Evolutionary conservation across 306 rosid species (phyloP), one percentile per base, ranked within the genome.

Genomic region (Casuarina equisetifolia): DNA sequence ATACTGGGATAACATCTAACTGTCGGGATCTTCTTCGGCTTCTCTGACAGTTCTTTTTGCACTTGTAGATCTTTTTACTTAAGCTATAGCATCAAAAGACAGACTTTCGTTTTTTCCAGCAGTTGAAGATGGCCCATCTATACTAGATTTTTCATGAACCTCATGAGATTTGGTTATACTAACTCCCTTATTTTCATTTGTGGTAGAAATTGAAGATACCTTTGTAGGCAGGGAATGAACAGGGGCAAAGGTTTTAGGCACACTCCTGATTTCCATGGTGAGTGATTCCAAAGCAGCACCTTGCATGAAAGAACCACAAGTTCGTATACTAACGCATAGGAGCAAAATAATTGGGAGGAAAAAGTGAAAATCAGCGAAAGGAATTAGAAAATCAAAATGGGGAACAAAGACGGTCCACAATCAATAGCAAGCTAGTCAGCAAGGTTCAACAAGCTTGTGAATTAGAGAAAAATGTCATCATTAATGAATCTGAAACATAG

Each of bases 111-210:
- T 81, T 87, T 83, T 94, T 82, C 97, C 98, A 89, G 97, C 96
- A 80, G 89, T 82, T 91, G 98, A 83, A 73, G 97, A 94, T 73
- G 97, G 79, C 86, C 98, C 98, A 92, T 94, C 98, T 94, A 97
- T 94, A 94, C 98, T 94, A 94, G 97, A 94, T 88, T 94, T 94
- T 94, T 97, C 98, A 92, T 88, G 90, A 94, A 89, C 98, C 98
- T 94, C 95, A 94, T 94, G 98, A 94, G 95, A 94, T 89, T 97
- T 85, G 98, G 83, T 88, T 90, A 88, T 90, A 92, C 92, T 90
- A 92, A 94, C 95, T 79, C 97, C 98, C 97, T 92, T 94, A 94
- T 94, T 94, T 90, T 94, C 98, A 94, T 92, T 88, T 84, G 98
- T 83, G 88, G 98, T 94, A 94, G 94, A 87, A 94, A 89, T 94